These are phyloP conservation scores for Cladosporium halotolerans DNA, from an alignment of 2,329 filamentous ascomycete species.

Conservation along the genomic window DNA sequence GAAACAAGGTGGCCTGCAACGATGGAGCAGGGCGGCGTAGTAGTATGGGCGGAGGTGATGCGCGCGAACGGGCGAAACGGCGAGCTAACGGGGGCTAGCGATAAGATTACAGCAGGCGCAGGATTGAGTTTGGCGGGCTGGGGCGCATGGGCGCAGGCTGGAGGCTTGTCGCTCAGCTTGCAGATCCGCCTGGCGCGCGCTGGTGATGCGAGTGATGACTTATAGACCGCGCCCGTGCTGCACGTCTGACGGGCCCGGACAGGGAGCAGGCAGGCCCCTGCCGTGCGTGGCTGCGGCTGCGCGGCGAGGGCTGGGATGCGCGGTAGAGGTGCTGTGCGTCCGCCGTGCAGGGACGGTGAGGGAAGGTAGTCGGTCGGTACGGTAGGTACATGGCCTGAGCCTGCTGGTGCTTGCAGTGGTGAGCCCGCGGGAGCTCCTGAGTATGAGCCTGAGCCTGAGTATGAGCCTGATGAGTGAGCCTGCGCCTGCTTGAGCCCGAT, in stretches of 20 bases:
- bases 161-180: slow-evolving; percentile 18
- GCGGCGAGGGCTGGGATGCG: too few relatives aligned
- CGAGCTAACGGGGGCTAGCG: slow-evolving; percentile 10
- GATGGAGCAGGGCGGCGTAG: slow-evolving; percentile 10
- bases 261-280: slow-evolving; percentile 13
- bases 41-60: slow-evolving; percentile 9
- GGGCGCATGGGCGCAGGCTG: slow-evolving; percentile 16
- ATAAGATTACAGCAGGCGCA: slow-evolving; percentile 12
- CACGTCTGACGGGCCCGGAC: slow-evolving; percentile 20
- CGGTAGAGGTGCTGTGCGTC: too few relatives aligned
- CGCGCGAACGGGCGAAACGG: slow-evolving; percentile 10
- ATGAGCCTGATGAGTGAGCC: background rate
- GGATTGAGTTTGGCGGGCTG: slow-evolving; percentile 10
- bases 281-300: background rate
- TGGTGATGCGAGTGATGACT: slow-evolving; percentile 14
- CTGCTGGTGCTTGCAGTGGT: too few relatives aligned
- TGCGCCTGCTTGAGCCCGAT: background rate
- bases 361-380: background rate
- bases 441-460: background rate
- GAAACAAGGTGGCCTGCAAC: slow-evolving; percentile 10
- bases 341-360: too few relatives aligned
- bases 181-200: slow-evolving; percentile 16
- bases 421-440: background rate
- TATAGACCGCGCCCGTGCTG: slow-evolving; percentile 17
- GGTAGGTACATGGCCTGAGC: too few relatives aligned